Evolutionary conservation across 169 alveolate species (phyloP).

Genomic region (Eimeria maxima): DNA sequence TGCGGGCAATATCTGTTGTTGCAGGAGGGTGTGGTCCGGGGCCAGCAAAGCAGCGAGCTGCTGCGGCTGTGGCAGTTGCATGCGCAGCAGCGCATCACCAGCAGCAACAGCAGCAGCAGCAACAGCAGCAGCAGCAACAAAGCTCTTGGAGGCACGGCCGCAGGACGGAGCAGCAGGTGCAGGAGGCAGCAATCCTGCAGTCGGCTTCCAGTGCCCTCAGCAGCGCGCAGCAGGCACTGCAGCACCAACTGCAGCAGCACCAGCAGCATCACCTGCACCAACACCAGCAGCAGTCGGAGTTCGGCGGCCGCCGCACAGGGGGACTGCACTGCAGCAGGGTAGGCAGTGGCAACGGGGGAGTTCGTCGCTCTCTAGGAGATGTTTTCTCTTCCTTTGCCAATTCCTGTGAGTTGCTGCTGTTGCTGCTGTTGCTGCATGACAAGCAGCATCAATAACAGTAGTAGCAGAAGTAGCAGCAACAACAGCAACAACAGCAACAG

Average conservation of each 20-base stretch:
- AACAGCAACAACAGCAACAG: background rate
- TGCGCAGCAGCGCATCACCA: constrained; percentile 30
- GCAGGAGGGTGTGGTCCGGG: background rate
- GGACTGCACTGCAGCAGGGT: background rate
- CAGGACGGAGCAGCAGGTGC: background rate
- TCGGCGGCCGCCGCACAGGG: constrained; percentile 28
- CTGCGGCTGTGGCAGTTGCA: constrained; percentile 29
- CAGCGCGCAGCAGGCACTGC: constrained; percentile 21
- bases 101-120: constrained; percentile 43
- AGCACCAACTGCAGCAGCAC: constrained; percentile 27
- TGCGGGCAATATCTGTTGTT: background rate
- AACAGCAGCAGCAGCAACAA: constrained; percentile 34
- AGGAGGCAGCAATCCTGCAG: background rate
- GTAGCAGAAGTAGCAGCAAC: background rate
- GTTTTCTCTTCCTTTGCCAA: background rate
- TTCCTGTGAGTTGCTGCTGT: background rate
- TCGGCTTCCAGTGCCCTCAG: constrained; percentile 17
- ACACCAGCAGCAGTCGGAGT: constrained; percentile 14
- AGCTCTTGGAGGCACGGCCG: background rate
- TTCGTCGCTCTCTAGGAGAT: constrained; percentile 24
- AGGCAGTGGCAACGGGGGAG: background rate
- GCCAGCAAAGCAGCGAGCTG: constrained; percentile 20
- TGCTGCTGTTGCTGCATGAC: background rate
- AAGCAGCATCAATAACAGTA: background rate
- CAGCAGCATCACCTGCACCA: constrained; percentile 28